Evolutionary conservation across 768 basidiomycete species (phyloP), one percentile per base, ranked within the genome.

Genomic region (Cystobasidium ongulense): DNA sequence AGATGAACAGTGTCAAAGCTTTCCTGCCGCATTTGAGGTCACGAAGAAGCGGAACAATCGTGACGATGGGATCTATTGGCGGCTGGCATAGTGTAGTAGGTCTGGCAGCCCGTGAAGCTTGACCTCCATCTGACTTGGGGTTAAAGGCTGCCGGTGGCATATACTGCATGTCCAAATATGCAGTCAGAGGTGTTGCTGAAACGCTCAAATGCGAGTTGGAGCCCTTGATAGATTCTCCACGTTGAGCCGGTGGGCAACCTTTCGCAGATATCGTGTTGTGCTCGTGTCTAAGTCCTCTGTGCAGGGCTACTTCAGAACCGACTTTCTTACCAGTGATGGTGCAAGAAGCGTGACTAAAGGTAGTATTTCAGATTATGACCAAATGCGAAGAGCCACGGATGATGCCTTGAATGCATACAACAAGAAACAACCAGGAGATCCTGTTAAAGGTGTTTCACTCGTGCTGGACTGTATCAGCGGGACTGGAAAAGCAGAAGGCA

Each of bases 21-120:
- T 83, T 85, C 77, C 80, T 86, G 7, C 84, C 85, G 0, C 83
- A 84, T 76, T 83, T 86, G 84, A 80, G 85, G 15, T 80, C 81
- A 71, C 79, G 81, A 23, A 82, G 80, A 74, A 77, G 81, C 0
- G 85, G 85, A 1, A 84, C 83, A 0, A 77, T 86, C 15, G 77
- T 85, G 2, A 84, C 81, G 79, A 76, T 84, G 1, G 84, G 84
- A 0, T 85, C 85, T 29, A 18, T 79, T 52, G 78, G 33, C 21
- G 80, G 80, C 41, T 81, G 29, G 23, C n/a, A 39, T 17, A 39
- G 17, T 39, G 17, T 39, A 17, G 39, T 39, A 39, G 39, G 39
- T 39, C 17, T 17, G 17, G 17, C 8, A 39, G 17, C 8, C 7
- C 39, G 39, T 39, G 17, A 17, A 7, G 8, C 17, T 17, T 39